Conservation (phyloP, 2,329 filamentous ascomycete species). For the Mariannaea elegans region DNA sequence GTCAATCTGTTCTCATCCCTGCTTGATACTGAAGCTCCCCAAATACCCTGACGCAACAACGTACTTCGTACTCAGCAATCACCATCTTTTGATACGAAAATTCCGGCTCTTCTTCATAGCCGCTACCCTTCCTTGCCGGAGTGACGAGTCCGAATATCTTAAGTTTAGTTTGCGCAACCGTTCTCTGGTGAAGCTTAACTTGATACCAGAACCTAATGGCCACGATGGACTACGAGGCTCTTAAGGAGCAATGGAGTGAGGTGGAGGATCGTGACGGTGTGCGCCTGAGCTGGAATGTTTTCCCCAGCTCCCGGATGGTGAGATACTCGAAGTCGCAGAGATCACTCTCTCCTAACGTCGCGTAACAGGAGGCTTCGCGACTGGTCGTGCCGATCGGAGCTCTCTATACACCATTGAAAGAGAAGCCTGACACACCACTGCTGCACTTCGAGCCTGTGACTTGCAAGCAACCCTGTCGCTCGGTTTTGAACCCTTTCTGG, state of each 20-base stretch:
- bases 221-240: conserved; percentile 86
- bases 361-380: conserved; percentile 82
- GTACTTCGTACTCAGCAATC: background rate
- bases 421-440: conserved; percentile 87
- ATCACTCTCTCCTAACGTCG: background rate
- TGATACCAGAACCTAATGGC: background rate
- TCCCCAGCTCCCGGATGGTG: conserved; percentile 97
- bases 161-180: background rate
- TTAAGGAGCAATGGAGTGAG: conserved; percentile 97
- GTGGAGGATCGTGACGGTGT: conserved; percentile 97
- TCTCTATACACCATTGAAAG: conserved; percentile 94
- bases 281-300: conserved; percentile 97
- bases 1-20: conserved; percentile 17
- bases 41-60: background rate
- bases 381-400: conserved; percentile 96
- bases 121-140: background rate
- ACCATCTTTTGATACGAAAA: background rate
- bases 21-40: background rate
- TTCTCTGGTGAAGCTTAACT: background rate
- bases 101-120: background rate
- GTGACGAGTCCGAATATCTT: background rate
- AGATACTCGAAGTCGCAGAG: conserved; percentile 40
- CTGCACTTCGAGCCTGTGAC: conserved; percentile 96
- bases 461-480: conserved; percentile 95
- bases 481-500: conserved; percentile 97